phyloP scores from a whole-genome alignment of 352 stramenopile genomes.

The Pythium plurisporium region DNA sequence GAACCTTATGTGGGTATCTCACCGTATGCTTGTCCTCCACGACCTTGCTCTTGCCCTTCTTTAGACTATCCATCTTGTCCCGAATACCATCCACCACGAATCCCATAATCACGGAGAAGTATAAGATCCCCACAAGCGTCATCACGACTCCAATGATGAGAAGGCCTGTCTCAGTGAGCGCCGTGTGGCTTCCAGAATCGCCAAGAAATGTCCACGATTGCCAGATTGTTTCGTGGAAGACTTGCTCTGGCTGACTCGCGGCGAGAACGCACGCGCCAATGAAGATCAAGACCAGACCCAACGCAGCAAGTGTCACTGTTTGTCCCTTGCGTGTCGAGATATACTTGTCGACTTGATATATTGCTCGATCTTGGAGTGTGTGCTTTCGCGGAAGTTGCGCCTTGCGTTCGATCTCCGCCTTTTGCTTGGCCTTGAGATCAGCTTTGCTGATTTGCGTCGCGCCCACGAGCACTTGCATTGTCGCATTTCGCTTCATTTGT shows the following conservation, averaged over 20 bases:
- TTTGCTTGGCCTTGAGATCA: slow-evolving; percentile 13
- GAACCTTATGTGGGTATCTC: too few relatives aligned
- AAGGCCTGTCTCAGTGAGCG: slow-evolving; percentile 29
- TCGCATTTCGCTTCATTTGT: background rate
- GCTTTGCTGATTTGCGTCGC: slow-evolving; percentile 7
- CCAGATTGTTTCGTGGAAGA: slow-evolving; percentile 50
- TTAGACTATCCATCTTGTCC: slow-evolving; percentile 84
- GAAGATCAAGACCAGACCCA: slow-evolving; percentile 43
- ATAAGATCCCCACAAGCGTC: slow-evolving; percentile 67
- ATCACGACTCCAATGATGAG: slow-evolving; percentile 56
- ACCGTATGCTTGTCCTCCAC: slow-evolving; percentile 80
- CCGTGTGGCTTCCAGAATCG: slow-evolving; percentile 44
- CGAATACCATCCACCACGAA: slow-evolving; percentile 87
- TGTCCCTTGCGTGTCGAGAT: slow-evolving; percentile 60
- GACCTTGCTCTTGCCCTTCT: slow-evolving; percentile 83
- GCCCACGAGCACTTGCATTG: background rate
- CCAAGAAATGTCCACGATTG: slow-evolving; percentile 61
- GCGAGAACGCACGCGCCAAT: slow-evolving; percentile 42
- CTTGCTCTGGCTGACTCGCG: slow-evolving; percentile 20
- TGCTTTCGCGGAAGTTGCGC: slow-evolving; percentile 26
- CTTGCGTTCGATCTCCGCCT: slow-evolving; percentile 8
- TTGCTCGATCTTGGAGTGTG: slow-evolving; percentile 29
- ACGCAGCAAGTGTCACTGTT: slow-evolving; percentile 35
- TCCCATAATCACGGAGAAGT: slow-evolving; percentile 89
- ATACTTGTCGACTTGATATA: slow-evolving; percentile 58